Base-by-base conservation (phyloP, 495 filamentous ascomycete genomes). In the Pseudotulostoma volvatum region DNA sequence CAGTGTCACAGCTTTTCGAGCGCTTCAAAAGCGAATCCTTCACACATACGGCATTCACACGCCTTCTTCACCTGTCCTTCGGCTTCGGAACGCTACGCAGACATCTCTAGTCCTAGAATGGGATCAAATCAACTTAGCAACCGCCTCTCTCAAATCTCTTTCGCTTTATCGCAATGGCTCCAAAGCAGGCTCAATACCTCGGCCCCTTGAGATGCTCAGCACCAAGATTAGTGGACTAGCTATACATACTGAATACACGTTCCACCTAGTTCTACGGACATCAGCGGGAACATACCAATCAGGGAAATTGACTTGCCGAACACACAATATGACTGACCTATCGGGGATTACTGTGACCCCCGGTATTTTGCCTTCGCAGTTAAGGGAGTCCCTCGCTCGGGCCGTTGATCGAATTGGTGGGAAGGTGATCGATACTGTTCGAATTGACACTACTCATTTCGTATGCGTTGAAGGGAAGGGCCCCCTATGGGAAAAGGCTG, bases 241-340 rank as follows among this genome's bases (percentile, higher is more conserved):
- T 7, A 79, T 96, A 48, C 87, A 95, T 56, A 87, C 81, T 39
- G 85, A 93, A 54, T 99, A 96, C 58, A 77, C 74, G 2, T 99
- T 99, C 62, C 86, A 96, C 49, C 69, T 96, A 16, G 77, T 96
- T 25, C 63, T 99, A 52, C 72, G 83, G 45, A 96, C 90, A 0
- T 80, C 73, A 17, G 90, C 92, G n/a, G 88, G 90, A 19, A 88
- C 81, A 16, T 84, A 76, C 45, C 66, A 71, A 35, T 85, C 79
- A 46, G 82, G 93, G 53, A 84, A 81, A 52, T 65, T 99, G 38
- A 71, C 72, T 5, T 84, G 93, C 34, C 74, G 76, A 44, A 99
- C 90, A 32, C 92, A 96, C 63, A 94, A 95, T 67, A 95, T 96
- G 92, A 96, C 90, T 18, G 90, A 99, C 58, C 66, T 99, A 34